These are phyloP conservation scores for Aspergillus quadricinctus DNA, from an alignment of 2,329 filamentous ascomycete genomes.

Conservation along the genomic window DNA sequence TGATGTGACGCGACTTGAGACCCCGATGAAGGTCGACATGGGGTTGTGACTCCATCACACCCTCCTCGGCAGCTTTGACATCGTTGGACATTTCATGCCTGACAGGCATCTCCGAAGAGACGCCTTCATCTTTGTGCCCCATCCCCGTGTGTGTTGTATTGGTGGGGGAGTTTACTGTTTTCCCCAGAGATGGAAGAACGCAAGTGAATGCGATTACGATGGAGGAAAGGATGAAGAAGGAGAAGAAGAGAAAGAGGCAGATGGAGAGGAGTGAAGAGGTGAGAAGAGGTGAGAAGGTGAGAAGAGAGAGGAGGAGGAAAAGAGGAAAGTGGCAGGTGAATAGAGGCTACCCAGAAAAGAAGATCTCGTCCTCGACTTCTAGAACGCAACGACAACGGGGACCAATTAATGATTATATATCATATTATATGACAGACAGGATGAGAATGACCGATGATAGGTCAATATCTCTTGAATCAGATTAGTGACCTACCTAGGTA, in stretches of 20 bases:
- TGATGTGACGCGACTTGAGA: conserved; percentile 39
- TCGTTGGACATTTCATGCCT: conserved; percentile 17
- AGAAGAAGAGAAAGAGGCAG: neutral
- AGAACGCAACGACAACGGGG: neutral
- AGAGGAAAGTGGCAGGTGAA: neutral
- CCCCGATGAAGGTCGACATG: conserved; percentile 38
- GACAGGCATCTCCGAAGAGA: conserved; percentile 13
- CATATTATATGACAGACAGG: no score
- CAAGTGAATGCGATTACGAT: neutral
- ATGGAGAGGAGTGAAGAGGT: neutral
- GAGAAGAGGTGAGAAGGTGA: no score
- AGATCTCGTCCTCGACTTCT: neutral
- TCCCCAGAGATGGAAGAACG: neutral
- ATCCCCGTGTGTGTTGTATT: neutral
- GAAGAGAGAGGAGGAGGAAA: neutral
- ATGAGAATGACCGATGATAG: no score
- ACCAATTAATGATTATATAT: neutral
- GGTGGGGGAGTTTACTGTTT: neutral
- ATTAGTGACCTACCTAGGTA: no score
- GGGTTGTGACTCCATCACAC: conserved; percentile 20
- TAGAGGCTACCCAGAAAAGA: neutral
- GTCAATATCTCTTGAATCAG: neutral
- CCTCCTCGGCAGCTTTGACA: conserved; percentile 17
- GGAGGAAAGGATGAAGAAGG: neutral
- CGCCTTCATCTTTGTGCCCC: conserved; percentile 19